Evolutionary conservation across 176 grass and related monocot species (phyloP).

Genomic region (Oryza nivara): DNA sequence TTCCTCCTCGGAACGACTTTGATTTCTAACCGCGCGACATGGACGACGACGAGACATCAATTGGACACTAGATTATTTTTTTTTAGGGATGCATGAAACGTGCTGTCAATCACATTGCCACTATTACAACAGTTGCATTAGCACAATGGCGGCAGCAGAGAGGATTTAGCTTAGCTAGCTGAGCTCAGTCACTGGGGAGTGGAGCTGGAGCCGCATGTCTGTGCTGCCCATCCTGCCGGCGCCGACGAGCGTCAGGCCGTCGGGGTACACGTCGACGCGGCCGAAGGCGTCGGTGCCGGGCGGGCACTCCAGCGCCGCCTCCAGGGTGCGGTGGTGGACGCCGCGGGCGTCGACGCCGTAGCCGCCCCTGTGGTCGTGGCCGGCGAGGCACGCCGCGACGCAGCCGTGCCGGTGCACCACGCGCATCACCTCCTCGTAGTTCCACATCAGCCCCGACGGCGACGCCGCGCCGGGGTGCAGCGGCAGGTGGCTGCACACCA

Average conservation of each 20-base stretch:
- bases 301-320: slow-evolving; percentile 91
- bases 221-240: slow-evolving; percentile 65
- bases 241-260: slow-evolving; percentile 61
- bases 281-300: slow-evolving; percentile 74
- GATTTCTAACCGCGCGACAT: no score
- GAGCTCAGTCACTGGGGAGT: slow-evolving; percentile 2
- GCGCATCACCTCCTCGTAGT: slow-evolving; percentile 75
- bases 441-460: slow-evolving; percentile 69
- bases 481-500: slow-evolving; percentile 82
- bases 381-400: slow-evolving; percentile 78
- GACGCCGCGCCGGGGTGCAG: slow-evolving; percentile 63
- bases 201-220: slow-evolving; percentile 54
- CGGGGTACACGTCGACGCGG: slow-evolving; percentile 60
- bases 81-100: no score
- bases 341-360: slow-evolving; percentile 65
- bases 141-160: no score
- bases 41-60: no score
- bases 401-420: slow-evolving; percentile 60
- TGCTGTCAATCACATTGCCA: no score
- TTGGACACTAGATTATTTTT: no score
- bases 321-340: slow-evolving; percentile 73
- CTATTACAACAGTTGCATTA: no score
- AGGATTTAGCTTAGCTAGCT: not conserved
- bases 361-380: slow-evolving; percentile 75
- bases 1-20: no score